phyloP scores from a whole-genome alignment of 2,329 filamentous ascomycete genomes.

The Madurella fahalii region DNA sequence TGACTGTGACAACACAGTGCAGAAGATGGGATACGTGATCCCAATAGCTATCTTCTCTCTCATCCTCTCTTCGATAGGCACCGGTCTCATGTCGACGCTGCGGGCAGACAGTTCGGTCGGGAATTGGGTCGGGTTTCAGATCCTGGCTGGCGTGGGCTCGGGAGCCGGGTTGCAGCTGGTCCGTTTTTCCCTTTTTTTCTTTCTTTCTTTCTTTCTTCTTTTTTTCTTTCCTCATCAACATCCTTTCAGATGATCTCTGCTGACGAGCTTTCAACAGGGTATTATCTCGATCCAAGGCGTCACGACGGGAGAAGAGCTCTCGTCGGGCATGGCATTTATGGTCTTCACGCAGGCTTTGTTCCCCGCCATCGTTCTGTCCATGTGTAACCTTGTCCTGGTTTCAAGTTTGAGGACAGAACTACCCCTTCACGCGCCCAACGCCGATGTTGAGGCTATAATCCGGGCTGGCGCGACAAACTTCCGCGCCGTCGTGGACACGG shows the following conservation, averaged over 20 bases:
- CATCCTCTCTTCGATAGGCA: slow-evolving; percentile 13
- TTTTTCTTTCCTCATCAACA: too few species aligned
- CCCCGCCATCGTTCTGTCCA: slow-evolving; percentile 19
- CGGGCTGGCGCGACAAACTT: slow-evolving; percentile 34
- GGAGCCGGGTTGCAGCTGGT: slow-evolving; percentile 22
- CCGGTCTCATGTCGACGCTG: slow-evolving; percentile 18
- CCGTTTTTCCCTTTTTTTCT: too few species aligned
- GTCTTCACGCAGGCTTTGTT: slow-evolving; percentile 24
- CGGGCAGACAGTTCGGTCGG: slow-evolving; percentile 9
- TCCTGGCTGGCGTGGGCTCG: slow-evolving; percentile 18
- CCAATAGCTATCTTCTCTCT: slow-evolving; percentile 13
- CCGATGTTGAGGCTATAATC: slow-evolving; percentile 29
- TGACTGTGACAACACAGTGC: too few species aligned
- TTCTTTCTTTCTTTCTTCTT: too few species aligned
- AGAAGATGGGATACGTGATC: slow-evolving; percentile 16
- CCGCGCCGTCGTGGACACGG: slow-evolving; percentile 27
- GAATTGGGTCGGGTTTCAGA: slow-evolving; percentile 19
- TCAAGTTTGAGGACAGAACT: slow-evolving; percentile 26
- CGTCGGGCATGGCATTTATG: slow-evolving; percentile 23
- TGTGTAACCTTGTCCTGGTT: slow-evolving; percentile 25
- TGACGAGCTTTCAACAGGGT: slow-evolving; percentile 8
- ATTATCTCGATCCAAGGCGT: slow-evolving; percentile 24
- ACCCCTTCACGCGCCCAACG: slow-evolving; percentile 24
- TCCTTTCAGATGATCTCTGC: too few species aligned
- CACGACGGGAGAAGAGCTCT: slow-evolving; percentile 20